A percentile compares a stretch with the other conserved stretches of the same genome.
phyloP scores from a whole-genome alignment of 257 asterid genomes.

The Scutellaria minor region DNA sequence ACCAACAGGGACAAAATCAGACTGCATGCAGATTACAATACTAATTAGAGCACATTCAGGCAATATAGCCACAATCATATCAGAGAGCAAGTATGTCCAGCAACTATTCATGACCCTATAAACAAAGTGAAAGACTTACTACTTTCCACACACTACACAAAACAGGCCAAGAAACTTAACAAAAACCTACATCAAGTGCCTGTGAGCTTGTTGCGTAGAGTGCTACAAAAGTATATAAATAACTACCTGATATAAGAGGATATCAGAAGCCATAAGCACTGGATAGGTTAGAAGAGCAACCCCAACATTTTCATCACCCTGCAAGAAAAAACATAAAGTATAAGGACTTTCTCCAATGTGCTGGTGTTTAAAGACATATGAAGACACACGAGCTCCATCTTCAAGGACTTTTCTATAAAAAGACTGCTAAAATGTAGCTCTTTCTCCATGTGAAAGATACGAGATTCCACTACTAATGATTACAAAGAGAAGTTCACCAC shows the following conservation, averaged over 20 bases:
- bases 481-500: neutral
- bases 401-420: conserved; percentile 4
- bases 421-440: neutral
- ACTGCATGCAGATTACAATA: conserved; percentile 63
- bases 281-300: conserved; percentile 94
- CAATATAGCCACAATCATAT: conserved; percentile 30
- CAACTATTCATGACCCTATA: conserved; percentile 22
- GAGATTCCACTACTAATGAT: conserved; percentile 11
- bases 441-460: neutral
- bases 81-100: neutral
- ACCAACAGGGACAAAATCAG: conserved; percentile 97
- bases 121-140: conserved; percentile 19
- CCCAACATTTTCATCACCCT: conserved; percentile 98
- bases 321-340: conserved; percentile 23
- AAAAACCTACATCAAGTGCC: conserved; percentile 19
- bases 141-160: conserved; percentile 11
- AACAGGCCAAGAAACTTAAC: conserved; percentile 10
- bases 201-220: neutral
- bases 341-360: too few relatives aligned
- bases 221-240: conserved; percentile 1
- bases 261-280: conserved; percentile 97
- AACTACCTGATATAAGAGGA: conserved; percentile 87
- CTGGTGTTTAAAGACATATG: too few relatives aligned
- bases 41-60: conserved; percentile 41
- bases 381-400: too few relatives aligned